Base-by-base conservation (phyloP, 257 asterid genomes). In the Penstemon eatonii region DNA sequence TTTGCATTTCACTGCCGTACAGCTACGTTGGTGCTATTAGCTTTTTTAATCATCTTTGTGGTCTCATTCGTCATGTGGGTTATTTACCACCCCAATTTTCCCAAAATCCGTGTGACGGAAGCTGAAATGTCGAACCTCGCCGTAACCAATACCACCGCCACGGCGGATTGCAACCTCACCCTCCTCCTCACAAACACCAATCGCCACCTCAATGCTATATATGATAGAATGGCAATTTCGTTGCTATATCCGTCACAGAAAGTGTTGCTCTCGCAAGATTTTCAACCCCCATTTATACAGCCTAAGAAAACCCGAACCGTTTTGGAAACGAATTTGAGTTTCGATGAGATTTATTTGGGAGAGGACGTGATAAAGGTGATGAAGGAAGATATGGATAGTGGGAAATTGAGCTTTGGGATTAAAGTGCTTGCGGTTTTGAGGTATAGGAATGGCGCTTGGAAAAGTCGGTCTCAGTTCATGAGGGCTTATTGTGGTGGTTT, bases 151-250 rank as follows among this genome's bases (percentile, higher is more conserved):
- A 46, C 76, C 63, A 11, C 54, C 55, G 66, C 55, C 52, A 2
- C 80, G 1, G 84, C 75, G 13, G 58, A 67, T 11, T 84, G 81
- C 80, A 79, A 75, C 61, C 36, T 77, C 11, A 72, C 81, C 18
- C 51, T 84, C 18, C 6, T 52, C 25, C 72, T 81, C 56, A 66
- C 83, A 38, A 84, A 84, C 68, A 61, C 81, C 8, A 84, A 84
- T 71, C 65, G 53, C 70, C 83, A 76, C 41, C 63, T 76, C 54
- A 43, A 19, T 10, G 40, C 74, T 18, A 7, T 68, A 0, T 84
- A 75, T 13, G 80, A 77, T 7, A 57, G 42, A 15, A 69, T 81
- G 58, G 78, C 73, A 10, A 42, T 81, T 44, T 45, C 65, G 25
- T 10, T 73, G 67, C n/a, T 77, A 36, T 78, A 70, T 36, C 63